Evolutionary conservation across 2,329 filamentous ascomycete genomes (phyloP).

Genomic region (Aspergillus cejpii): DNA sequence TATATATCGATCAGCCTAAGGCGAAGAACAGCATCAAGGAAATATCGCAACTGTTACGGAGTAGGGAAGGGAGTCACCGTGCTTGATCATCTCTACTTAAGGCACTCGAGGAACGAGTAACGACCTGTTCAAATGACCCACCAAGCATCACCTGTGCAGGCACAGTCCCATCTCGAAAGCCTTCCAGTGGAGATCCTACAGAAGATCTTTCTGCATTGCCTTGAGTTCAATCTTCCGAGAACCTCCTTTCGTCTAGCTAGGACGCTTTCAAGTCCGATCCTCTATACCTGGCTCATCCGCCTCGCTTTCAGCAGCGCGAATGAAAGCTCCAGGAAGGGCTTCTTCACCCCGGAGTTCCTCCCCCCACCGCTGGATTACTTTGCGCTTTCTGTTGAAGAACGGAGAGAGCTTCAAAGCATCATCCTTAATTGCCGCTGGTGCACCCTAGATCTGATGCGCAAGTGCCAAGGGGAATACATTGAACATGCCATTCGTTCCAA

Average conservation of each 20-base stretch:
- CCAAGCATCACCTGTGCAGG: constrained; percentile 4
- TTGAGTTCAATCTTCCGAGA: constrained; percentile 44
- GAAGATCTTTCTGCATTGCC: constrained; percentile 45
- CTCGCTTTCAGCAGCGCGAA: constrained; percentile 40
- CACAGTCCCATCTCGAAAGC: constrained; percentile 35
- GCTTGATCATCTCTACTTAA: too few relatives aligned
- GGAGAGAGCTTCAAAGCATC: constrained; percentile 30
- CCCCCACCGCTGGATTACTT: constrained; percentile 34
- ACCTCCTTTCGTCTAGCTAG: constrained; percentile 39
- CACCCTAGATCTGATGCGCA: constrained; percentile 33
- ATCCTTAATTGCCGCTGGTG: constrained; percentile 40
- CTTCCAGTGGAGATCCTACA: constrained; percentile 47
- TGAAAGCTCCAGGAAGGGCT: constrained; percentile 22
- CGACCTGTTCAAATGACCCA: constrained; percentile 14
- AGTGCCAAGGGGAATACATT: constrained; percentile 37
- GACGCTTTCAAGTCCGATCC: constrained; percentile 34
- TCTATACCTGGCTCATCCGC: constrained; percentile 42
- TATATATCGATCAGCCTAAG: not conserved
- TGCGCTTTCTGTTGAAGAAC: constrained; percentile 22
- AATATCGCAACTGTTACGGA: too few relatives aligned
- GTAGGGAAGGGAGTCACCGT: too few relatives aligned
- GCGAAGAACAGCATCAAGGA: too few relatives aligned
- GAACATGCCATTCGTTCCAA: constrained; percentile 29
- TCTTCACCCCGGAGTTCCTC: constrained; percentile 37
- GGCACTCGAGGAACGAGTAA: too few relatives aligned